Evolutionary conservation across 768 basidiomycete genomes (phyloP).

Genomic region (Clitopilus hobsonii): DNA sequence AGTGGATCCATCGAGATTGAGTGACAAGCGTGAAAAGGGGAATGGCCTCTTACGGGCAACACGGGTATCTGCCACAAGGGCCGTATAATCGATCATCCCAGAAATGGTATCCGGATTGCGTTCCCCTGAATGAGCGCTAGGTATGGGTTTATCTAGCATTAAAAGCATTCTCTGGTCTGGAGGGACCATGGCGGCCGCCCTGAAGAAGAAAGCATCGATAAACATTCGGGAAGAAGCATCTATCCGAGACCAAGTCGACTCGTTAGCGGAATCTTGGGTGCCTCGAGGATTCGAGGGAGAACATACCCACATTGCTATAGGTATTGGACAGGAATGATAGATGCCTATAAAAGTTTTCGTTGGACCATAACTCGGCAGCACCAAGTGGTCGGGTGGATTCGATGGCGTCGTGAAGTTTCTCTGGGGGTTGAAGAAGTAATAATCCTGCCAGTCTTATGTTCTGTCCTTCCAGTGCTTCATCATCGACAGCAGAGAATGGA

Average conservation of each 20-base stretch:
- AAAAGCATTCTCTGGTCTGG: conserved; percentile 9
- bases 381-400: conserved; percentile 6
- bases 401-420: conserved; percentile 6
- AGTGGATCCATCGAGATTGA: conserved; percentile 5
- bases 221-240: conserved; percentile 9
- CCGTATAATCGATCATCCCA: conserved; percentile 7
- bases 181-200: conserved; percentile 11
- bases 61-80: conserved; percentile 5
- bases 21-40: conserved; percentile 5
- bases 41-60: conserved; percentile 3
- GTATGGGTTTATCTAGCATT: conserved; percentile 6
- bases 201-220: conserved; percentile 13
- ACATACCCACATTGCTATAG: conserved; percentile 1
- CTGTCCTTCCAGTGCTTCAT: not conserved
- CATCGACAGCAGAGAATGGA: conserved; percentile 6
- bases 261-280: conserved; percentile 1
- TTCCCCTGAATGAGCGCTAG: conserved; percentile 5
- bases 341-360: conserved; percentile 6
- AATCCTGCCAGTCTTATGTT: conserved; percentile 2
- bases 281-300: not conserved
- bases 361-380: conserved; percentile 4
- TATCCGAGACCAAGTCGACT: not conserved
- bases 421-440: conserved; percentile 3
- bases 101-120: conserved; percentile 7
- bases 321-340: conserved; percentile 5